These are phyloP conservation scores for Chimonanthus salicifolius DNA, from an alignment of 164 flowering plant genomes.

Conservation along the genomic window DNA sequence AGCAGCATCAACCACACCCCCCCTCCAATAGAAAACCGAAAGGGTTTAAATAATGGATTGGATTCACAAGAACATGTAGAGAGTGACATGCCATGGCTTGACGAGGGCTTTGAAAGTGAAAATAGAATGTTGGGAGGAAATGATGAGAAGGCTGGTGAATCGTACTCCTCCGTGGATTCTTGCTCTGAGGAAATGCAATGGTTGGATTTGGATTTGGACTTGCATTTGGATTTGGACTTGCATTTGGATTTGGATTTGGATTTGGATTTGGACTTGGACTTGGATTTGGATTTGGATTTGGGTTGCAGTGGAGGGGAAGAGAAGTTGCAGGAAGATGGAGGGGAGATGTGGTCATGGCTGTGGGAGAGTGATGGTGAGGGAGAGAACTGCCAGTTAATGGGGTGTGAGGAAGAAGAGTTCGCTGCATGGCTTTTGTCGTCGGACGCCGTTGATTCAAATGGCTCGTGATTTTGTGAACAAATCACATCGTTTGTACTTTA, in stretches of 20 bases:
- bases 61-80: neutral
- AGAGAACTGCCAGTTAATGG: neutral
- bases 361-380: slow-evolving; percentile 27
- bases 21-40: neutral
- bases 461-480: too few relatives aligned
- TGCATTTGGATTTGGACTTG: too few relatives aligned
- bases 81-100: neutral
- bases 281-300: slow-evolving; percentile 18
- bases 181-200: slow-evolving; percentile 12
- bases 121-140: slow-evolving; percentile 11
- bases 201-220: slow-evolving; percentile 3
- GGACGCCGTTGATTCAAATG: neutral
- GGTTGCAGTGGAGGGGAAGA: slow-evolving; percentile 12
- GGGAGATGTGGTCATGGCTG: slow-evolving; percentile 29
- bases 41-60: neutral
- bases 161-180: slow-evolving; percentile 8
- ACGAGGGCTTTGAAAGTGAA: slow-evolving; percentile 5
- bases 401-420: slow-evolving; percentile 1
- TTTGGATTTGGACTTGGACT: slow-evolving; percentile 8
- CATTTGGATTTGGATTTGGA: slow-evolving; percentile 12
- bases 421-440: slow-evolving; percentile 9
- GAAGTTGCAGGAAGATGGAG: slow-evolving; percentile 19
- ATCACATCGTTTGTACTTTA: too few relatives aligned
- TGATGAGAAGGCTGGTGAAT: neutral
- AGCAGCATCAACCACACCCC: slow-evolving; percentile 11